Evolutionary conservation across 495 filamentous ascomycete genomes (phyloP).

Genomic region (Aspergillus cavernicola): DNA sequence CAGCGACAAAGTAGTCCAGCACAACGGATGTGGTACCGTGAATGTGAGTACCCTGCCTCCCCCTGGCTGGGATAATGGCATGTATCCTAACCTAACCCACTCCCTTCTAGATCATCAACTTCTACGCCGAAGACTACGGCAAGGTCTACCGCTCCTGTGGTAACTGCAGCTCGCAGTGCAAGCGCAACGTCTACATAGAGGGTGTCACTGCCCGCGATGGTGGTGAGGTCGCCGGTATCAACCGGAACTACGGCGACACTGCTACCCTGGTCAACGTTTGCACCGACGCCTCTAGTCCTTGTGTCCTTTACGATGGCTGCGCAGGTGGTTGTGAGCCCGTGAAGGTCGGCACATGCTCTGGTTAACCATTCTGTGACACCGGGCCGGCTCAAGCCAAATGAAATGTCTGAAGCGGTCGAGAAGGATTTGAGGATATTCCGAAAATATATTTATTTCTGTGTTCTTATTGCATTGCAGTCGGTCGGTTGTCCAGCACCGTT

Average conservation of each 20-base stretch:
- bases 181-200: slow-evolving; percentile 23
- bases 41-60: slow-evolving; percentile 34
- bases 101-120: slow-evolving; percentile 30
- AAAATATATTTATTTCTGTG: no score
- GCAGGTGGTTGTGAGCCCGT: slow-evolving; percentile 18
- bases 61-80: not conserved
- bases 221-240: slow-evolving; percentile 21
- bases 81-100: not conserved
- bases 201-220: slow-evolving; percentile 16
- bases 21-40: slow-evolving; percentile 58
- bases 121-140: slow-evolving; percentile 36
- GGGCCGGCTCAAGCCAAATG: not conserved
- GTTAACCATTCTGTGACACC: not conserved
- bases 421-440: no score
- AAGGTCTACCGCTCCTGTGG: slow-evolving; percentile 26
- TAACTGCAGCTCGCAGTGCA: slow-evolving; percentile 24
- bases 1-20: slow-evolving; percentile 59
- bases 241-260: slow-evolving; percentile 31
- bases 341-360: slow-evolving; percentile 20
- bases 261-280: slow-evolving; percentile 25
- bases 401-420: no score
- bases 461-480: not conserved
- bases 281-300: slow-evolving; percentile 13
- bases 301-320: slow-evolving; percentile 15
- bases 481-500: no score